phyloP scores from a whole-genome alignment of 805 yeast species.

The Saccharomycopsis sp. region DNA sequence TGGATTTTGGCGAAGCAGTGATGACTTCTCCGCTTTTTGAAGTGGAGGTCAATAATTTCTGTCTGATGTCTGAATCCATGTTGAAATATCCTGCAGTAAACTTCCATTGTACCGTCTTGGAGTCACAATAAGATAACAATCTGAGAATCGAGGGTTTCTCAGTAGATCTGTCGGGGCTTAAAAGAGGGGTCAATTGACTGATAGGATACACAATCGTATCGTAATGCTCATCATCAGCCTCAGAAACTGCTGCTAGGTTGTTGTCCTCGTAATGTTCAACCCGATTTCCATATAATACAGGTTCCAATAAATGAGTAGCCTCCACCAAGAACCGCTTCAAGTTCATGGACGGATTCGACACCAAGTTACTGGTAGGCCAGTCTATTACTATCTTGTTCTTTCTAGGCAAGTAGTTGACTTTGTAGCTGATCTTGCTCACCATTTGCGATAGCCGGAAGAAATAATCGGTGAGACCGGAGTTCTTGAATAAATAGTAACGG shows the following conservation, averaged over 20 bases:
- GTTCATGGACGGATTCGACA: constrained; percentile 62
- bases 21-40: constrained; percentile 61
- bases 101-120: constrained; percentile 60
- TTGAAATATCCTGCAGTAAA: constrained; percentile 97
- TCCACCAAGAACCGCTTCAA: constrained; percentile 45
- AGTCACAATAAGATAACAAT: constrained; percentile 48
- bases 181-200: constrained; percentile 82
- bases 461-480: constrained; percentile 56
- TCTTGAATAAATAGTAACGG: constrained; percentile 71
- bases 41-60: constrained; percentile 46
- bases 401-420: constrained; percentile 41
- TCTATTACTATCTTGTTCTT: constrained; percentile 46
- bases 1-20: constrained; percentile 90
- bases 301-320: constrained; percentile 49
- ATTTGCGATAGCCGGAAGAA: constrained; percentile 66
- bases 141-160: constrained; percentile 69
- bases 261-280: constrained; percentile 20
- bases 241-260: constrained; percentile 20
- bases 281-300: constrained; percentile 46
- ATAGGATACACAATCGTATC: constrained; percentile 80
- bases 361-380: constrained; percentile 69
- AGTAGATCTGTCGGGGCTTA: constrained; percentile 64
- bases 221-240: constrained; percentile 30
- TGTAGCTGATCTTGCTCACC: constrained; percentile 65
- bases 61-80: constrained; percentile 68